A percentile compares a stretch with the other conserved stretches of the same genome.
These are phyloP conservation scores for Xerocomus spinulosus DNA, from an alignment of 768 basidiomycete genomes.

Conservation along the genomic window DNA sequence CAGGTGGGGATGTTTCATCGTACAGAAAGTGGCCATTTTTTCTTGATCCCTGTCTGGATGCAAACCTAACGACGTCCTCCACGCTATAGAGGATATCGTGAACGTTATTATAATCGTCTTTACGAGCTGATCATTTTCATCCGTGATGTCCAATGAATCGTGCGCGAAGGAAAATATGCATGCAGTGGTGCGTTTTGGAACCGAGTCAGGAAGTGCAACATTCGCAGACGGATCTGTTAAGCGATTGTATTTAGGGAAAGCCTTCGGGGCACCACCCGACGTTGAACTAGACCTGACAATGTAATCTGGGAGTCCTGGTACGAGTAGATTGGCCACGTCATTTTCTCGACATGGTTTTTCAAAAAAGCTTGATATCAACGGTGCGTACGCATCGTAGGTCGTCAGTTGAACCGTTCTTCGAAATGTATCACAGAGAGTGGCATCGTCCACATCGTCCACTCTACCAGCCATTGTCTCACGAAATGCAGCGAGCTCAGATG, in stretches of 20 bases:
- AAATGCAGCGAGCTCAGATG: background rate
- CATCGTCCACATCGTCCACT: background rate
- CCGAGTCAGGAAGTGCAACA: background rate
- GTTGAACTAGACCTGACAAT: constrained; percentile 17
- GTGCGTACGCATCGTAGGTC: constrained; percentile 15
- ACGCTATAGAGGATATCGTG: background rate
- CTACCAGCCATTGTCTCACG: background rate
- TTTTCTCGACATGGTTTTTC: constrained; percentile 4
- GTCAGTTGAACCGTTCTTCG: constrained; percentile 10
- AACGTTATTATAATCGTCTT: background rate
- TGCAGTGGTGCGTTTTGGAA: constrained; percentile 5
- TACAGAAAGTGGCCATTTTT: constrained; percentile 12
- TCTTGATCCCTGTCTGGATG: constrained; percentile 4
- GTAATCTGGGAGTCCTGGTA: constrained; percentile 18
- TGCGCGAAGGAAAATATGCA: background rate
- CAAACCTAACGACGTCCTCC: background rate
- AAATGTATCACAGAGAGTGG: constrained; percentile 5
- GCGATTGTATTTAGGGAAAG: constrained; percentile 7
- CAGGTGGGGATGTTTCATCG: background rate
- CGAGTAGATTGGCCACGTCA: constrained; percentile 7
- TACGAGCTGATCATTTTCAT: background rate
- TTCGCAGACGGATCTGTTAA: background rate
- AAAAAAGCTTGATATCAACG: constrained; percentile 7
- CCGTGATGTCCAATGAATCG: background rate
- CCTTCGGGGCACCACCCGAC: constrained; percentile 13